Evolutionary conservation across 257 asterid species (phyloP).

Genomic region (Verbascum thapsus): DNA sequence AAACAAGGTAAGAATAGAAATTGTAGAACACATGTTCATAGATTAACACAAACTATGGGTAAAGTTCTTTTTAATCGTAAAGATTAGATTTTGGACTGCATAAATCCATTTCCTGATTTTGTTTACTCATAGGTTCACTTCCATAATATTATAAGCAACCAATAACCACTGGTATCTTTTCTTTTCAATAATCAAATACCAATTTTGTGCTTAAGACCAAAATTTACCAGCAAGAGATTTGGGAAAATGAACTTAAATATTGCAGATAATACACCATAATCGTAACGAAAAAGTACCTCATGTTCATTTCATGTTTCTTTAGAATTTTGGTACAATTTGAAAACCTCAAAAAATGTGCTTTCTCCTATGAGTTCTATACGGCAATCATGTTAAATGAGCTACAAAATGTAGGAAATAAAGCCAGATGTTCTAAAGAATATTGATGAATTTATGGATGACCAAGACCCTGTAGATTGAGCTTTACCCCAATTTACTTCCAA

Average conservation of each 20-base stretch:
- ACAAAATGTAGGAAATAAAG: not conserved
- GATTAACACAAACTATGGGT: conserved; percentile 1
- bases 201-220: not conserved
- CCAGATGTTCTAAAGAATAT: not conserved
- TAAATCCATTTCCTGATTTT: not conserved
- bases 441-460: not conserved
- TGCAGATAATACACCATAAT: not conserved
- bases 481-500: not conserved
- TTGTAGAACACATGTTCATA: not conserved
- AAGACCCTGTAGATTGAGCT: not conserved
- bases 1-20: conserved; percentile 1
- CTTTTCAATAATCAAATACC: not conserved
- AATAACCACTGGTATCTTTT: not conserved
- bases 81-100: conserved; percentile 1
- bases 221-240: not conserved
- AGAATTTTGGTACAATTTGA: not conserved
- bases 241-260: not conserved
- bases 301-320: not conserved
- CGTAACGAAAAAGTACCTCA: not conserved
- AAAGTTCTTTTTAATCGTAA: not conserved
- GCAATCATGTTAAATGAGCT: not conserved
- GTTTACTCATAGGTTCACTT: conserved; percentile 1
- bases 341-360: not conserved
- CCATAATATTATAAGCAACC: not conserved
- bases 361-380: no score